Evolutionary conservation across 495 filamentous ascomycete genomes (phyloP).

Genomic region (Penicillium verhagenii): DNA sequence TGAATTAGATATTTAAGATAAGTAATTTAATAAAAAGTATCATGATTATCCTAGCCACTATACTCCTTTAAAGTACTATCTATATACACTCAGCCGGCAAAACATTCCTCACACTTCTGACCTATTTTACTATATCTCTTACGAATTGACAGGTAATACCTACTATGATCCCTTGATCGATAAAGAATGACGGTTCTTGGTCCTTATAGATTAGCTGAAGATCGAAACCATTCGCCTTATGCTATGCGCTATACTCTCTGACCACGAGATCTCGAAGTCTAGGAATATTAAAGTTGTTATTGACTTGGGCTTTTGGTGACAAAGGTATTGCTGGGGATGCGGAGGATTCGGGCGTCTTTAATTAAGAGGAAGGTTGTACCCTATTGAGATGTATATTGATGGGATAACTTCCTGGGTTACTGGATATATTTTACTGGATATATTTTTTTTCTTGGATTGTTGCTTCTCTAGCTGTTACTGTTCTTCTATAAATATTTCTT

Average conservation of each 20-base stretch:
- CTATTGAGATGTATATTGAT: constrained; percentile 8
- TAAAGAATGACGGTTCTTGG: constrained; percentile 26
- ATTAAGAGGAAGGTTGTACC: neutral
- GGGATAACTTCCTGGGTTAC: constrained; percentile 1
- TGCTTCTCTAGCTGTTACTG: constrained; percentile 4
- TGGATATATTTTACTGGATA: neutral
- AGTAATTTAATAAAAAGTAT: neutral
- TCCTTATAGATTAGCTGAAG: constrained; percentile 26
- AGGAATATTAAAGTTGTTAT: constrained; percentile 1
- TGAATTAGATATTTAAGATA: neutral
- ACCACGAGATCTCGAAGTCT: constrained; percentile 9
- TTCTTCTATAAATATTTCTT: constrained; percentile 9
- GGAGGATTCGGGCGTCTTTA: neutral
- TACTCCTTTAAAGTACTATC: neutral
- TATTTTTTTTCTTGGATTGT: neutral
- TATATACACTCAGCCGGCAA: neutral
- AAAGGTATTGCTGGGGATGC: neutral
- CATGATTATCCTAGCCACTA: neutral
- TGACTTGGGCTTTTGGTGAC: neutral
- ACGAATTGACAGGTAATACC: constrained; percentile 25
- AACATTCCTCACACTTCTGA: constrained; percentile 3
- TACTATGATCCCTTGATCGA: constrained; percentile 22
- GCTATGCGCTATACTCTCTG: constrained; percentile 22
- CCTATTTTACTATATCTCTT: constrained; percentile 12
- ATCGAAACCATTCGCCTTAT: constrained; percentile 24